Percentiles rank a stretch among this genome's conserved stretches.
phyloP scores from a whole-genome alignment of 2,329 filamentous ascomycete species.

The Apiospora kogelbergensis region DNA sequence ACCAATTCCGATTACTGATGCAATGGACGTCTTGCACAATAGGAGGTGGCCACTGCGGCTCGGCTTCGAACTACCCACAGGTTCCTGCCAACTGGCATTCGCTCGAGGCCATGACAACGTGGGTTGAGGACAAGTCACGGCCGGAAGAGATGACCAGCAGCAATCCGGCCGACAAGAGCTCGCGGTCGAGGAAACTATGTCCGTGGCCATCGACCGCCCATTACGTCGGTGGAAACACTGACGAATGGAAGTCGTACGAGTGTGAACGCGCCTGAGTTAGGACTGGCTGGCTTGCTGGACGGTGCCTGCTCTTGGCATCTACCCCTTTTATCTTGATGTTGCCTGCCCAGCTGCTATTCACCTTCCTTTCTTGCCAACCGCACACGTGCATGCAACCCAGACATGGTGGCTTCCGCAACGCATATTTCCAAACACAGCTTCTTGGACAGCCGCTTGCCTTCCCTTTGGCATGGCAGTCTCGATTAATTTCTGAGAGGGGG shows the following conservation, averaged over 20 bases:
- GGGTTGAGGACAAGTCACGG: conserved; percentile 33
- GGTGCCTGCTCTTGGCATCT: background rate
- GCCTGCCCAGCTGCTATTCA: background rate
- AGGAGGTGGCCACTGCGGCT: conserved; percentile 38
- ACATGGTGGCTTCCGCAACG: background rate
- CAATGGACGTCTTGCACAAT: background rate
- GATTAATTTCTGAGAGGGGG: background rate
- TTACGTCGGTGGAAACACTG: conserved; percentile 16
- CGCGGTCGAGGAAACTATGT: conserved; percentile 29
- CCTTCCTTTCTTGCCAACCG: background rate
- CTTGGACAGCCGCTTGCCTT: background rate
- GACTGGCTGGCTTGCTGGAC: background rate
- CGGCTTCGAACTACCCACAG: conserved; percentile 29
- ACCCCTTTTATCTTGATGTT: background rate
- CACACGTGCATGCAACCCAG: background rate
- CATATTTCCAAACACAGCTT: background rate
- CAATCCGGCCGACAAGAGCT: conserved; percentile 27
- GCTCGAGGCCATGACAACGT: conserved; percentile 31
- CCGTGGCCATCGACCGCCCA: conserved; percentile 20
- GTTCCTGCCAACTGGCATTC: conserved; percentile 34
- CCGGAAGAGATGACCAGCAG: conserved; percentile 30
- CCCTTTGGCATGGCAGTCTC: background rate
- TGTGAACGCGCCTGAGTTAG: background rate
- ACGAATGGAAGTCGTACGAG: conserved; percentile 19
- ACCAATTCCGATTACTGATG: background rate